Conservation (phyloP, 225 moss, liverwort and hornwort species). For the Climacium dendroides region DNA sequence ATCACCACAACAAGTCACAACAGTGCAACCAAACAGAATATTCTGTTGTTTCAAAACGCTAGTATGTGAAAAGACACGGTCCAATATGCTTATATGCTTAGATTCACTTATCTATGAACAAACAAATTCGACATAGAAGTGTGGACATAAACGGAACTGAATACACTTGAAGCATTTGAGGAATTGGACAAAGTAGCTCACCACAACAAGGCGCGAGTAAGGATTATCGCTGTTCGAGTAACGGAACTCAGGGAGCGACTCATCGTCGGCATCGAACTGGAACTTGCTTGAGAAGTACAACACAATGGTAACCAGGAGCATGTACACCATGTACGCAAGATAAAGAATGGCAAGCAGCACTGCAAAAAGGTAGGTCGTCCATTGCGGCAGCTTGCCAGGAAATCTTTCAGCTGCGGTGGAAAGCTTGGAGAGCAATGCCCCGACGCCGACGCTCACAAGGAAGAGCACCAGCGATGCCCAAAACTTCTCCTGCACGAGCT, state of each 20-base stretch:
- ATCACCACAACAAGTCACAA: neutral
- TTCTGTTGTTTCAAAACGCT: neutral
- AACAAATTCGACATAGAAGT: neutral
- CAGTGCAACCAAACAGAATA: neutral
- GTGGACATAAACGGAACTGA: neutral
- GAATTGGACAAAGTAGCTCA: neutral
- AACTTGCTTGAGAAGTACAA: slow-evolving; percentile 32
- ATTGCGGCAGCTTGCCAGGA: neutral
- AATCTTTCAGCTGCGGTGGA: neutral
- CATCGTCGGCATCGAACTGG: slow-evolving; percentile 14
- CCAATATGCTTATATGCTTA: neutral
- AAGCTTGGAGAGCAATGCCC: neutral
- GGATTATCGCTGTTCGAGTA: neutral
- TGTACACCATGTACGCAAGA: slow-evolving; percentile 5
- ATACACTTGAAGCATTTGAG: neutral
- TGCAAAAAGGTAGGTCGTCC: slow-evolving; percentile 1
- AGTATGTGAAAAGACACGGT: neutral
- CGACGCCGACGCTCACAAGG: neutral
- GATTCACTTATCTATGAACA: neutral
- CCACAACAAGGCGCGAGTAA: slow-evolving; percentile 19
- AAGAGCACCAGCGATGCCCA: slow-evolving; percentile 2
- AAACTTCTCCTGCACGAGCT: slow-evolving; percentile 24
- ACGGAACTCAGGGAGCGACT: slow-evolving; percentile 3
- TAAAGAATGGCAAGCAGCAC: neutral
- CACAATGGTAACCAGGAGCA: slow-evolving; percentile 8